A percentile compares a stretch with the other conserved stretches of the same genome.
These are phyloP conservation scores for Globisporangium nodosum DNA, from an alignment of 352 stramenopile species.

Conservation along the genomic window DNA sequence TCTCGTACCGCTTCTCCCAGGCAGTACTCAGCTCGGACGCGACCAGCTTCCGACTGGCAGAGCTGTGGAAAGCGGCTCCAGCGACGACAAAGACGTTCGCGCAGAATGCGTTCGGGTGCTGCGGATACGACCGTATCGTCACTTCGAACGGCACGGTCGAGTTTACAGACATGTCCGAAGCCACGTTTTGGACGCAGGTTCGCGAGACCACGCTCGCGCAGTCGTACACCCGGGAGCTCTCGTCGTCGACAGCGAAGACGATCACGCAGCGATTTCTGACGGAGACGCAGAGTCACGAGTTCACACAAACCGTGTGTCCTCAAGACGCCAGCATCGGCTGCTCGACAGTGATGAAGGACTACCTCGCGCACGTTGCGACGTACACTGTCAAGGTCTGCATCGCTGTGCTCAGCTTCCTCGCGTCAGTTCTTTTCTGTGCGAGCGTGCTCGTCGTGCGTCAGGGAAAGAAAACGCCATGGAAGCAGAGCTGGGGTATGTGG, in stretches of 20 bases:
- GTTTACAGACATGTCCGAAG: slow-evolving; percentile 29
- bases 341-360: slow-evolving; percentile 24
- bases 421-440: slow-evolving; percentile 16
- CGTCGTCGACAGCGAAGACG: background rate
- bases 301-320: slow-evolving; percentile 15
- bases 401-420: slow-evolving; percentile 12
- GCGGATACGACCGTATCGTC: slow-evolving; percentile 30
- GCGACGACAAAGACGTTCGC: slow-evolving; percentile 36
- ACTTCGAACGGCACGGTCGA: slow-evolving; percentile 22
- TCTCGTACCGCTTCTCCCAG: slow-evolving; percentile 28
- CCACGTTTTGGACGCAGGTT: slow-evolving; percentile 24
- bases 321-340: slow-evolving; percentile 18
- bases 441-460: slow-evolving; percentile 23
- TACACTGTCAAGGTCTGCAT: slow-evolving; percentile 11
- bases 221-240: slow-evolving; percentile 8
- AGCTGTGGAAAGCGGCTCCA: slow-evolving; percentile 25
- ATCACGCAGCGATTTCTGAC: slow-evolving; percentile 5
- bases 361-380: slow-evolving; percentile 19
- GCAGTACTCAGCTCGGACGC: slow-evolving; percentile 3
- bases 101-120: slow-evolving; percentile 45
- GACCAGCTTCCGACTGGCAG: slow-evolving; percentile 6
- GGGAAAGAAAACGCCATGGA: slow-evolving; percentile 16
- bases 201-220: slow-evolving; percentile 15
- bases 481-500: slow-evolving; percentile 10
- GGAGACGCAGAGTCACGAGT: slow-evolving; percentile 1